These are phyloP conservation scores for Cylindricascospora bacillispora DNA, from an alignment of 1,139 yeast species.

Conservation along the genomic window DNA sequence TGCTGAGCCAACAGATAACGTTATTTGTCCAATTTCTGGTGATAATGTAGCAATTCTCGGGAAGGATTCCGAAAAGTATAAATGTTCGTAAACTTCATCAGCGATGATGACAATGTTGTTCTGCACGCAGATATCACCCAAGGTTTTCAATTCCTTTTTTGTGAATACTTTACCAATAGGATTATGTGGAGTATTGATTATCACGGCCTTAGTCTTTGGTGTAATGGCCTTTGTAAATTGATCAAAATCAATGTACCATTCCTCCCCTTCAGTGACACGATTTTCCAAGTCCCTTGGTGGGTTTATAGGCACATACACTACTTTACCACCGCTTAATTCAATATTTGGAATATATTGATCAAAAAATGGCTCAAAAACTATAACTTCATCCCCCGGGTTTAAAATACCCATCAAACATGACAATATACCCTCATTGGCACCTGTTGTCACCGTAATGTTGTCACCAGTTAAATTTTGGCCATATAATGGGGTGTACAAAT, in stretches of 20 bases:
- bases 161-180: constrained; percentile 89
- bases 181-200: constrained; percentile 88
- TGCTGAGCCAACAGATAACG: constrained; percentile 89
- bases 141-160: constrained; percentile 51
- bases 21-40: constrained; percentile 65
- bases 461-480: constrained; percentile 35
- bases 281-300: constrained; percentile 65
- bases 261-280: constrained; percentile 63
- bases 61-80: constrained; percentile 55
- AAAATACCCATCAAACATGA: constrained; percentile 75
- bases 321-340: constrained; percentile 85
- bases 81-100: constrained; percentile 91
- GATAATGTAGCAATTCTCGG: constrained; percentile 74
- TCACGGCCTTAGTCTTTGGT: constrained; percentile 68
- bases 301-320: constrained; percentile 70
- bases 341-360: constrained; percentile 93
- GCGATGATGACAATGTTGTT: constrained; percentile 71
- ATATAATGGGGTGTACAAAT: constrained; percentile 56
- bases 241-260: constrained; percentile 77
- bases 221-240: constrained; percentile 60
- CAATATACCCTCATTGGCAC: constrained; percentile 93
- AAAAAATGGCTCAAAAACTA: constrained; percentile 95
- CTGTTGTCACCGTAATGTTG: constrained; percentile 69
- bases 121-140: constrained; percentile 75
- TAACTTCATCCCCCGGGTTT: constrained; percentile 83